Evolutionary conservation across 2,329 filamentous ascomycete genomes (phyloP), one percentile per base, ranked within the genome.

Genomic region (Aspergillus nomiae): DNA sequence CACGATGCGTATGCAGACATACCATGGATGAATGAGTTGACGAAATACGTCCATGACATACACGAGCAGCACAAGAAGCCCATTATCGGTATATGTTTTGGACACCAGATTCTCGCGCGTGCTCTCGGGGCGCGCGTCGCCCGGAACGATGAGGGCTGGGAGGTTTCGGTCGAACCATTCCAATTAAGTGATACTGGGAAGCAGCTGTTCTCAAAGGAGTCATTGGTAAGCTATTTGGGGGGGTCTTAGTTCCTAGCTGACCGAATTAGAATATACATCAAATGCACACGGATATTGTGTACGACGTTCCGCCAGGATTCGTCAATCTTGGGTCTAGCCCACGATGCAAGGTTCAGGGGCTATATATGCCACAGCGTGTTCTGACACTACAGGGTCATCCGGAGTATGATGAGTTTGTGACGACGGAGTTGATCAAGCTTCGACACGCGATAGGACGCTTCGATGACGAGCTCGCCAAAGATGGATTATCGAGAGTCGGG

Each of bases 311-410:
- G 3, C 64, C 73, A 11, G 77, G 72, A 43, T 78, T 77, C 60
- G 66, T 77, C 11, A 80, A 79, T 53, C 71, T 84, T 2, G 82
- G 80, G 8, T 77, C 73, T 60, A 83, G 78, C 48, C 69, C 73
- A 12, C 73, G 72, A 38, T 84, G 82, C 67, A 63, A 69, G n/a
- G 72, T 82, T 2, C 82, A 84, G 50, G 80, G 76, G 16, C 73
- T 84, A 50, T 82, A 83, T 67, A 69, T 70, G 7, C 77, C 81
- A 2, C 70, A 73, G 2, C 69, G 69, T 2, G 72, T 81, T 54
- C 71, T 84, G 28, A 78, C 79, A 2, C 76, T 84, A 0, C 82
- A 84, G 60, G 82, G 80, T n/a, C 82, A 84, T 58, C 82, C 82
- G 6, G 82, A 84, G 59, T 83, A 81, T 63, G 79, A 75, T 19